A percentile compares a stretch with the other conserved stretches of the same genome.
These are phyloP conservation scores for Erodium chrysanthum DNA, from an alignment of 441 rosid species.

Conservation along the genomic window DNA sequence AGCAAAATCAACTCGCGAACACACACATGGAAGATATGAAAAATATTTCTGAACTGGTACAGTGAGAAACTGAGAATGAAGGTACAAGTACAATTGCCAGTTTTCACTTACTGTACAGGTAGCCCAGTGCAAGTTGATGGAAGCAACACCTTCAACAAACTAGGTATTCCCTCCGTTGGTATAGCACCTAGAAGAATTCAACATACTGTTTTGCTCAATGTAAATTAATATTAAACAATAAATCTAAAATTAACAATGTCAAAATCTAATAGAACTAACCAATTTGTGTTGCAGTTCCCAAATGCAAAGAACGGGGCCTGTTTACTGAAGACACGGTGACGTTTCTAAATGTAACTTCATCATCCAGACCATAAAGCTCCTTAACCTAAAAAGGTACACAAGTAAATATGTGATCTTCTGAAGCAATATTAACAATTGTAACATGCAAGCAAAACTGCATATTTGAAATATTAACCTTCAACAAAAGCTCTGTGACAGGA, in stretches of 20 bases:
- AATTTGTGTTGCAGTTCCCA: slow-evolving; percentile 93
- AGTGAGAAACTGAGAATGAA: background rate
- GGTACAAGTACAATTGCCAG: background rate
- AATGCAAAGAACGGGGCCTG: slow-evolving; percentile 77
- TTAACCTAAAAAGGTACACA: slow-evolving; percentile 43
- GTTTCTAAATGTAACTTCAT: slow-evolving; percentile 61
- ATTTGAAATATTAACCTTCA: slow-evolving; percentile 36
- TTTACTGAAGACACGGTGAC: slow-evolving; percentile 61
- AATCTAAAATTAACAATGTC: slow-evolving; percentile 15
- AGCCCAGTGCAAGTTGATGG: slow-evolving; percentile 78
- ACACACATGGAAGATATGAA: background rate
- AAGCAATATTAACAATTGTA: slow-evolving; percentile 9
- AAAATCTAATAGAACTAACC: slow-evolving; percentile 38
- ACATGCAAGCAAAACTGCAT: slow-evolving; percentile 6
- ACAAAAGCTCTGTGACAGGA: slow-evolving; percentile 52
- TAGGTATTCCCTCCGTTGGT: slow-evolving; percentile 96
- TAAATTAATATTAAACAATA: slow-evolving; percentile 5
- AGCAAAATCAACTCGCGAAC: background rate
- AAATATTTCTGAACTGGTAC: background rate
- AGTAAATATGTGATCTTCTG: background rate
- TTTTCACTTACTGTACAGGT: slow-evolving; percentile 57
- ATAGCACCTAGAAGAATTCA: slow-evolving; percentile 51
- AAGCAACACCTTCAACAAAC: slow-evolving; percentile 82
- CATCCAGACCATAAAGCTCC: slow-evolving; percentile 88
- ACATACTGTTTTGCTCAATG: background rate